A percentile compares a stretch with the other conserved stretches of the same genome.
phyloP scores from a whole-genome alignment of 768 basidiomycete genomes.

The Amanita fuliginea region DNA sequence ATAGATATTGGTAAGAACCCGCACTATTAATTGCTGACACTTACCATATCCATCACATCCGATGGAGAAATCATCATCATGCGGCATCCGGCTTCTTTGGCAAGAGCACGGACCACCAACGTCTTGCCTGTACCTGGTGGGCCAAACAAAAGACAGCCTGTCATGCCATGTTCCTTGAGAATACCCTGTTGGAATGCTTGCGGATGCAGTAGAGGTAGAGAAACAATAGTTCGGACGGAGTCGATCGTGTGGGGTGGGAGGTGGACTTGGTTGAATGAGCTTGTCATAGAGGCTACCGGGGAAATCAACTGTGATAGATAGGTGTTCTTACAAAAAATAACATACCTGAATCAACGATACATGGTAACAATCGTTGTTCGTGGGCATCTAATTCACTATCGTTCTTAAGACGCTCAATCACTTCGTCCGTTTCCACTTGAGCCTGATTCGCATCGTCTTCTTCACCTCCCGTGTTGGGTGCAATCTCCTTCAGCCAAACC shows the following conservation, averaged over 20 bases:
- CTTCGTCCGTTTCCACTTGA: slow-evolving; percentile 44
- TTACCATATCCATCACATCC: slow-evolving; percentile 93
- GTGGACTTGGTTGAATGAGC: slow-evolving; percentile 82
- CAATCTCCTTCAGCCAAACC: slow-evolving; percentile 29
- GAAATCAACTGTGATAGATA: slow-evolving; percentile 8
- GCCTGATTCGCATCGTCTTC: slow-evolving; percentile 22
- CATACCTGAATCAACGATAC: slow-evolving; percentile 77
- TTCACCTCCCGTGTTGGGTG: slow-evolving; percentile 9
- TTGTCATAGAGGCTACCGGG: slow-evolving; percentile 56
- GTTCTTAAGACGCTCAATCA: slow-evolving; percentile 67
- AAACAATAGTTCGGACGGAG: slow-evolving; percentile 84
- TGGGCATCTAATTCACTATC: slow-evolving; percentile 71
- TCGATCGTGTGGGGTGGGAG: slow-evolving; percentile 84
- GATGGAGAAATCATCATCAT: slow-evolving; percentile 89
- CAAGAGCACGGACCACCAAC: slow-evolving; percentile 78
- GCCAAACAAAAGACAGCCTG: slow-evolving; percentile 84
- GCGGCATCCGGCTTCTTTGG: slow-evolving; percentile 86
- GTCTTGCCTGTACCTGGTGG: slow-evolving; percentile 91
- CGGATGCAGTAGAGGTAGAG: slow-evolving; percentile 79
- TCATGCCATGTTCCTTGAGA: slow-evolving; percentile 85
- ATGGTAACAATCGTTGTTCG: slow-evolving; percentile 69
- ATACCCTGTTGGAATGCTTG: slow-evolving; percentile 83
- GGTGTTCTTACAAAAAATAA: slow-evolving; percentile 9
- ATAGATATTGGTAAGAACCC: not conserved
- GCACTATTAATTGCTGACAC: slow-evolving; percentile 10